Percentiles rank a stretch among this genome's conserved stretches.
These are phyloP conservation scores for Quercus glauca DNA, from an alignment of 306 rosid genomes.

Conservation along the genomic window DNA sequence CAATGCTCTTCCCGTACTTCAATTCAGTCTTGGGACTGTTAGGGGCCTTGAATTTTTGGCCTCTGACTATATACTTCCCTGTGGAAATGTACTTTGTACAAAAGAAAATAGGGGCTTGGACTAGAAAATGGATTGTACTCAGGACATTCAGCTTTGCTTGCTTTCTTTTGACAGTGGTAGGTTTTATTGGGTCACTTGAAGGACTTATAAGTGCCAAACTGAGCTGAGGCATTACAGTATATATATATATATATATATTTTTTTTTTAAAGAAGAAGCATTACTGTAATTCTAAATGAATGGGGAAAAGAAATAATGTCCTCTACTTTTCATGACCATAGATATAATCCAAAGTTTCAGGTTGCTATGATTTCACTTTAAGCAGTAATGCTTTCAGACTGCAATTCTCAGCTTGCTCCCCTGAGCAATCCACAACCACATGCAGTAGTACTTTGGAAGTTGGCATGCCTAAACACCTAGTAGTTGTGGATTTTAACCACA, in stretches of 20 bases:
- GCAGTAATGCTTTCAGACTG: no score
- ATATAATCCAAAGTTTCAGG: no score
- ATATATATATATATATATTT: no score
- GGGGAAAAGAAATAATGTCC: background rate
- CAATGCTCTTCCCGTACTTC: constrained; percentile 82
- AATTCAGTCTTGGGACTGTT: constrained; percentile 68
- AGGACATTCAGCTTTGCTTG: constrained; percentile 59
- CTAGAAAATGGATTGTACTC: constrained; percentile 64
- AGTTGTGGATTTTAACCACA: no score
- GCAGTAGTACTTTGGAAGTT: no score
- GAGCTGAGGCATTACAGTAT: constrained; percentile 13
- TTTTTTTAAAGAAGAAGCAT: background rate
- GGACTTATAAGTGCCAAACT: constrained; percentile 59
- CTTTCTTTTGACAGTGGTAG: constrained; percentile 50
- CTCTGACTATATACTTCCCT: constrained; percentile 71
- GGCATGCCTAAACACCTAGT: no score
- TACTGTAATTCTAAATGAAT: background rate
- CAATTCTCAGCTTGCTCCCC: no score
- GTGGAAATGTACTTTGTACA: constrained; percentile 84
- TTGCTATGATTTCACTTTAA: no score
- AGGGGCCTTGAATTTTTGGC: constrained; percentile 90
- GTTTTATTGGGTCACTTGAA: constrained; percentile 71
- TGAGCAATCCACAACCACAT: no score
- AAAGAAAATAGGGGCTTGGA: constrained; percentile 65
- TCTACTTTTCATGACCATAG: no score